phyloP scores from a whole-genome alignment of 2,329 filamentous ascomycete species.

The Tolypocladium album region DNA sequence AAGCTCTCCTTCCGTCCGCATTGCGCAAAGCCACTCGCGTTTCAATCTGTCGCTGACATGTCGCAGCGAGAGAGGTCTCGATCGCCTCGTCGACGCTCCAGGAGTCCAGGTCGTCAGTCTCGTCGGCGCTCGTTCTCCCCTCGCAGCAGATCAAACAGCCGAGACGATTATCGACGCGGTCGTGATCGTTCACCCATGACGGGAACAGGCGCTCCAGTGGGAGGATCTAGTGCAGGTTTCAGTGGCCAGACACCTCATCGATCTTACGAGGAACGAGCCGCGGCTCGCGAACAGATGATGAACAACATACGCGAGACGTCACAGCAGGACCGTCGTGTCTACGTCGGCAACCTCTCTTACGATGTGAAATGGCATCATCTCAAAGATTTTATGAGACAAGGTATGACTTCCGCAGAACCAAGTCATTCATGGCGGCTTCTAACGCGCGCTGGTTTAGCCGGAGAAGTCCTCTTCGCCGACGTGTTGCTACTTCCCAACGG shows the following conservation, averaged over 20 bases:
- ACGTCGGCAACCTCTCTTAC: conserved; percentile 97
- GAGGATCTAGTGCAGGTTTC: conserved; percentile 59
- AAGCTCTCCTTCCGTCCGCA: background rate
- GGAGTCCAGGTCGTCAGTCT: conserved; percentile 62
- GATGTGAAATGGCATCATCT: conserved; percentile 99
- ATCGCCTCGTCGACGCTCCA: conserved; percentile 71
- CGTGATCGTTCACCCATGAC: conserved; percentile 80
- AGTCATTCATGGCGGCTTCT: conserved; percentile 20
- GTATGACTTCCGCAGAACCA: conserved; percentile 43
- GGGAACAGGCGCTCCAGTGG: conserved; percentile 55
- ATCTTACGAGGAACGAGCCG: conserved; percentile 72
- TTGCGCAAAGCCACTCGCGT: background rate
- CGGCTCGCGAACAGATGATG: conserved; percentile 92
- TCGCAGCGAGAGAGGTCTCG: conserved; percentile 73
- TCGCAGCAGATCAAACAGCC: conserved; percentile 64
- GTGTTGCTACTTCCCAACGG: conserved; percentile 99
- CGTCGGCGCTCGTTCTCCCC: conserved; percentile 71
- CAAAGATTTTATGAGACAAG: conserved; percentile 99
- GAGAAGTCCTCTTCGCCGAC: conserved; percentile 99
- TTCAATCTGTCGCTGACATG: conserved; percentile 12
- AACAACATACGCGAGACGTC: conserved; percentile 85
- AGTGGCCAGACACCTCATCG: conserved; percentile 53
- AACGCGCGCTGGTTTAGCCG: conserved; percentile 52
- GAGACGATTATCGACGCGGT: conserved; percentile 65
- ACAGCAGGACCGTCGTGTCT: conserved; percentile 97